Base-by-base conservation (phyloP, 768 basidiomycete species). In the Boletellus emodensis region DNA sequence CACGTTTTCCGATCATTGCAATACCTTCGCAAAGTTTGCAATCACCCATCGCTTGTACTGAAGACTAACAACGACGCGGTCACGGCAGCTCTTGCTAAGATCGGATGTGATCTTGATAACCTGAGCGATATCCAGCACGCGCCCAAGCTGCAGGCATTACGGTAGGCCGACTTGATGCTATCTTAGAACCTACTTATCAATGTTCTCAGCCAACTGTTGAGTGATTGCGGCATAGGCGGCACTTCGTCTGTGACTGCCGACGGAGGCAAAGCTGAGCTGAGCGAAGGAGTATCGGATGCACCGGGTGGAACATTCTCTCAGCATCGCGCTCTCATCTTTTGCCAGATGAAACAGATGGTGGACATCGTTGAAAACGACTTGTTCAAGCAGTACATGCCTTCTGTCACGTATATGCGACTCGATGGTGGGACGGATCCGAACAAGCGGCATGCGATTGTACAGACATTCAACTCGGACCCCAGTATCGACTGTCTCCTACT, bases 331-430 rank as follows among this genome's bases (percentile, higher is more conserved):
- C 82, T 99, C 56, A 95, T 99, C 60, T 99, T 99, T 73, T 98
- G 95, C 62, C 96, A 99, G 72, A 91, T 97, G 83, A 96, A 97
- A 68, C 90, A 92, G 66, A 99, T 98, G 96, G 79, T 99, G 44
- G 91, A 99, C 66, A 87, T 98, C 65, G 94, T 99, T 60, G 94
- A 98, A 70, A 85, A 77, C 12, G 90, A 96, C 61, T 75, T 99
- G 8, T 97, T 99, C 80, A 87, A 85, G 60, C 73, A 79, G 36
- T 80, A 87, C 58, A 94, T 99, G 93, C 95, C 95, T 6, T 85
- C 90, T 0, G 89, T 99, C 38, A 94, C 93, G 1, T 99, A 98
- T 71, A 98, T 99, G 96, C 85, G 96, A 24, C 78, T 99, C 30
- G 96, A 99, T 65, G 96, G 96, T 35, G 75, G 82, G 43, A 95